A percentile compares a stretch with the other conserved stretches of the same genome.
These are phyloP conservation scores for Pyrenophora seminiperda DNA, from an alignment of 2,329 filamentous ascomycete genomes.

Conservation along the genomic window DNA sequence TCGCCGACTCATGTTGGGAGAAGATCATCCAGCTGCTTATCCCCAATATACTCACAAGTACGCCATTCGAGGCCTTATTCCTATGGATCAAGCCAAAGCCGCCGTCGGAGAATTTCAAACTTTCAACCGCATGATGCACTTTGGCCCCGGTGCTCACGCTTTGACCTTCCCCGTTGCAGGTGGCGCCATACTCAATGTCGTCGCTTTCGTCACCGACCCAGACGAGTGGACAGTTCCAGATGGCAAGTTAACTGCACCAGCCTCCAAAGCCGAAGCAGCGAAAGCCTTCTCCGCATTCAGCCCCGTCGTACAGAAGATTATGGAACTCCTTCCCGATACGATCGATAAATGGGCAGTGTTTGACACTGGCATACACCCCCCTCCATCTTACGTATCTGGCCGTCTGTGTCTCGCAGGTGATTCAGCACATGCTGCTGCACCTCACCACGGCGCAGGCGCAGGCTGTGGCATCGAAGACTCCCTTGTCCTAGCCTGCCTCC, in stretches of 20 bases:
- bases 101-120: slow-evolving; percentile 37
- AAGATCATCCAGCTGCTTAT: slow-evolving; percentile 4
- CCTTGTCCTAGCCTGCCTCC: slow-evolving; percentile 27
- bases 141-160: slow-evolving; percentile 20
- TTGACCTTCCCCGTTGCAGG: slow-evolving; percentile 23
- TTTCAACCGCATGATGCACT: slow-evolving; percentile 21
- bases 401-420: slow-evolving; percentile 25
- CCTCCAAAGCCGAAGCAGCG: slow-evolving; percentile 9
- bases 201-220: slow-evolving; percentile 20
- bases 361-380: slow-evolving; percentile 17
- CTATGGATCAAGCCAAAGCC: slow-evolving; percentile 43
- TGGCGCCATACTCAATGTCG: slow-evolving; percentile 17
- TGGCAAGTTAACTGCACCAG: slow-evolving; percentile 9
- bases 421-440: slow-evolving; percentile 24
- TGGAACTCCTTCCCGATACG: slow-evolving; percentile 13
- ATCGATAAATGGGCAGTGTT: slow-evolving; percentile 23
- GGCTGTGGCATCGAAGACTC: slow-evolving; percentile 35
- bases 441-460: slow-evolving; percentile 28
- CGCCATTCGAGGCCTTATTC: slow-evolving; percentile 26
- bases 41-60: slow-evolving; percentile 26
- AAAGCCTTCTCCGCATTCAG: slow-evolving; percentile 8
- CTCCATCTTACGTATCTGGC: slow-evolving; percentile 15
- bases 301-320: slow-evolving; percentile 9
- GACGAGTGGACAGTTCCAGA: slow-evolving; percentile 13
- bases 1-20: slow-evolving; percentile 11